These are phyloP conservation scores for Colletotrichum sp. DNA, from an alignment of 2,329 filamentous ascomycete genomes.

Conservation along the genomic window DNA sequence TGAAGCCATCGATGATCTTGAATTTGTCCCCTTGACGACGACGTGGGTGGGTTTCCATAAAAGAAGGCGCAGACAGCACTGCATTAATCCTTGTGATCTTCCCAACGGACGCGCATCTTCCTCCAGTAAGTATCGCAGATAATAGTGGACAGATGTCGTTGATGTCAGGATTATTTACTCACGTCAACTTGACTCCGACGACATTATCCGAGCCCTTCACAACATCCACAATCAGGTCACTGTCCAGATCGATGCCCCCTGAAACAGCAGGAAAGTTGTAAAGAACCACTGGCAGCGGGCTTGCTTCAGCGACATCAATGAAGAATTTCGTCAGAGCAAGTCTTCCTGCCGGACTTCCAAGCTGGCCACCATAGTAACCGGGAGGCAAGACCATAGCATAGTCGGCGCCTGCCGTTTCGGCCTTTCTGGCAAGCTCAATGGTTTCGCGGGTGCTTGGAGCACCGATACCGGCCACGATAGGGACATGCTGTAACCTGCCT, in stretches of 20 bases:
- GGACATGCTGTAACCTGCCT: neutral
- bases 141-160: rapidly evolving
- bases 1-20: neutral
- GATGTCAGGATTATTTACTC: neutral
- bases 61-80: neutral
- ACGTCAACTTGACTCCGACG: neutral
- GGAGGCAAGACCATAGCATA: neutral
- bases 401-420: neutral
- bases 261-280: neutral
- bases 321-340: neutral
- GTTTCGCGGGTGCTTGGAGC: neutral
- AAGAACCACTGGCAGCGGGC: neutral
- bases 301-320: neutral
- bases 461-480: neutral
- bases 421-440: neutral
- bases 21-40: neutral
- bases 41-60: neutral
- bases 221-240: neutral
- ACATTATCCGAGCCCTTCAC: neutral
- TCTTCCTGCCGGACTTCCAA: neutral
- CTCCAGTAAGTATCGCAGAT: neutral
- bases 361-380: neutral
- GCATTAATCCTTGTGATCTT: neutral
- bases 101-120: neutral
- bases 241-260: neutral